Percentiles rank a stretch among this genome's conserved stretches.
Evolutionary conservation across 441 rosid genomes (phyloP).

Genomic region (Mallotus japonicus): DNA sequence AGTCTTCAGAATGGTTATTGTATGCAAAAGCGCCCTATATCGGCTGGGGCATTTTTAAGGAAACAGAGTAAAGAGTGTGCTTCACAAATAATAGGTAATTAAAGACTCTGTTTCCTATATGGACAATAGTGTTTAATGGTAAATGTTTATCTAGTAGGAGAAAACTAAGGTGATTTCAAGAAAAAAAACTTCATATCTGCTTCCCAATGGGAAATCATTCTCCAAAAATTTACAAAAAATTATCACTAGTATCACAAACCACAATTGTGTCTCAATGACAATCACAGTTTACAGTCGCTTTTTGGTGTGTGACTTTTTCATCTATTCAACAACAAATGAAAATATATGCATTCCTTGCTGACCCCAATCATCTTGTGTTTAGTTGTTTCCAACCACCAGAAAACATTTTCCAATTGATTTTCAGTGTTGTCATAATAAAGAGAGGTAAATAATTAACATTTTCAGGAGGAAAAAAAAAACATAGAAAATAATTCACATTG

Average conservation of each 20-base stretch:
- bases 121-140: not conserved
- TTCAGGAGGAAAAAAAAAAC: not conserved
- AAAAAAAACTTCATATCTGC: not conserved
- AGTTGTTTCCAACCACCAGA: not conserved
- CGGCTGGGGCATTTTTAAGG: not conserved
- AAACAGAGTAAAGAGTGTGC: too few relatives aligned
- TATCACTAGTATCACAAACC: not conserved
- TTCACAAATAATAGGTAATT: too few relatives aligned
- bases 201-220: not conserved
- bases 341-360: not conserved
- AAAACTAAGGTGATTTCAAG: not conserved
- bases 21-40: not conserved
- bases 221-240: not conserved
- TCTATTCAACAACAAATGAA: not conserved
- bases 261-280: not conserved
- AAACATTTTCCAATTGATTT: not conserved
- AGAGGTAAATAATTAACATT: not conserved
- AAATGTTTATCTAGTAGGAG: not conserved
- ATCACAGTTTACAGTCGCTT: not conserved
- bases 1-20: not conserved
- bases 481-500: not conserved
- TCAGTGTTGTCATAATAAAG: not conserved
- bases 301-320: not conserved
- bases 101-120: too few relatives aligned
- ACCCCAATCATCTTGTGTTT: not conserved